Conservation (phyloP, 306 rosid species). For the Prosopis cineraria region DNA sequence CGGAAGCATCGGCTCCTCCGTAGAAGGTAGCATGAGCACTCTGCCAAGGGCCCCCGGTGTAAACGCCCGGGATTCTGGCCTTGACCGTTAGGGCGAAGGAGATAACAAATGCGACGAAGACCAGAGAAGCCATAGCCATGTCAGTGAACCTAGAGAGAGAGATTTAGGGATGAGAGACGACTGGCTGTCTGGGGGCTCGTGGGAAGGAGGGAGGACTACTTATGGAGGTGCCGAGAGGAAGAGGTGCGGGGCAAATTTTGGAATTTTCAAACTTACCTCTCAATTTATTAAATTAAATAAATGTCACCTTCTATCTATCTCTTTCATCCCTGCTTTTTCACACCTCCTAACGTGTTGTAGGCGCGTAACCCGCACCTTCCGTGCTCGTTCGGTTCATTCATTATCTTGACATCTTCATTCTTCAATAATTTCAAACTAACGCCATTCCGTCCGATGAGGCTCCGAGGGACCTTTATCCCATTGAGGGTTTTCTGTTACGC, state of each 20-base stretch:
- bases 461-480: neutral
- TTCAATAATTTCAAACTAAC: neutral
- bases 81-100: slow-evolving; percentile 52
- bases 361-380: slow-evolving; percentile 31
- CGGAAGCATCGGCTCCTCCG: slow-evolving; percentile 97
- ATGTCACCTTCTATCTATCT: neutral
- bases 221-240: slow-evolving; percentile 43
- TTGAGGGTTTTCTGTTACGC: neutral
- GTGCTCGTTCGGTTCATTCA: neutral
- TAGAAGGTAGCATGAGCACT: slow-evolving; percentile 94
- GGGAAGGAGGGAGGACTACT: slow-evolving; percentile 50
- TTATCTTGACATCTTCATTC: no score
- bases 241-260: slow-evolving; percentile 28
- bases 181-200: neutral
- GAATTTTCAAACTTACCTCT: slow-evolving; percentile 22
- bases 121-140: slow-evolving; percentile 42
- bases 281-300: neutral
- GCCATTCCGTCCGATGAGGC: neutral
- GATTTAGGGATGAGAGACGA: slow-evolving; percentile 34
- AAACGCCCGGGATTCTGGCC: slow-evolving; percentile 85
- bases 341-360: neutral
- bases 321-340: neutral
- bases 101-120: slow-evolving; percentile 42
- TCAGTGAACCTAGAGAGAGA: neutral
- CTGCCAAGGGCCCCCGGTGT: slow-evolving; percentile 76